Evolutionary conservation across 352 stramenopile species (phyloP).

Genomic region (Elongisporangium undulatum): DNA sequence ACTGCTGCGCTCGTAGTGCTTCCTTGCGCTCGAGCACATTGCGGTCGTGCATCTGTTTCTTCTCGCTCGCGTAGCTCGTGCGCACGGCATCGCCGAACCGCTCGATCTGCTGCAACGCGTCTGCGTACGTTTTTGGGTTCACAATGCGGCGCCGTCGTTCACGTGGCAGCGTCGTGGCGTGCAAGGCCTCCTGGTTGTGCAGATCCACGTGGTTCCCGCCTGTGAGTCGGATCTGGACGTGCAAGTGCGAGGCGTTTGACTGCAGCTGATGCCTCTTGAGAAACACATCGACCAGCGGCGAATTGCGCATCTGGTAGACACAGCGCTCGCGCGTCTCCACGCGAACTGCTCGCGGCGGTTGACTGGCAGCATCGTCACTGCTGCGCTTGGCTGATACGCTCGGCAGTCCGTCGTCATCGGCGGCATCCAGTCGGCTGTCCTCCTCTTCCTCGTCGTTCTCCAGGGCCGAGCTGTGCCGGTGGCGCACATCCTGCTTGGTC

Average conservation of each 20-base stretch:
- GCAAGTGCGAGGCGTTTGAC: conserved; percentile 34
- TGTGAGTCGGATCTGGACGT: conserved; percentile 56
- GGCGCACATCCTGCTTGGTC: conserved; percentile 47
- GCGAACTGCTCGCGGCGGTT: conserved; percentile 6
- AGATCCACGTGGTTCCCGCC: conserved; percentile 38
- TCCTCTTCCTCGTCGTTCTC: conserved; percentile 5
- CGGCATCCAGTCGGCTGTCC: conserved; percentile 5
- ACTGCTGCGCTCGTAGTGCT: conserved; percentile 23
- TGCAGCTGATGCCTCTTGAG: conserved; percentile 47
- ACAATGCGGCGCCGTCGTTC: conserved; percentile 38
- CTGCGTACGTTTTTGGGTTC: conserved; percentile 42
- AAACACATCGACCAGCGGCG: conserved; percentile 52
- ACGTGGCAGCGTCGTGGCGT: conserved; percentile 23
- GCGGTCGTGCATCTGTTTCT: conserved; percentile 22
- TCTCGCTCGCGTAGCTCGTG: conserved; percentile 33
- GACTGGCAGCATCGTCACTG: conserved; percentile 1
- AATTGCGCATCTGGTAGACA: conserved; percentile 66
- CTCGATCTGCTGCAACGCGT: conserved; percentile 51
- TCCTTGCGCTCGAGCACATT: conserved; percentile 29
- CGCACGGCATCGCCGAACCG: conserved; percentile 49
- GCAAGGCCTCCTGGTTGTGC: conserved; percentile 41
- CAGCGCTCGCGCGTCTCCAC: conserved; percentile 46
- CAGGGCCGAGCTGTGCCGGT: conserved; percentile 27
- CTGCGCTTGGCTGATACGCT: conserved; percentile 2
- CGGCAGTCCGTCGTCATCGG: conserved; percentile 13